Base-by-base conservation (phyloP, 805 yeast genomes). In the Isabelozyma pseudorhagii region DNA sequence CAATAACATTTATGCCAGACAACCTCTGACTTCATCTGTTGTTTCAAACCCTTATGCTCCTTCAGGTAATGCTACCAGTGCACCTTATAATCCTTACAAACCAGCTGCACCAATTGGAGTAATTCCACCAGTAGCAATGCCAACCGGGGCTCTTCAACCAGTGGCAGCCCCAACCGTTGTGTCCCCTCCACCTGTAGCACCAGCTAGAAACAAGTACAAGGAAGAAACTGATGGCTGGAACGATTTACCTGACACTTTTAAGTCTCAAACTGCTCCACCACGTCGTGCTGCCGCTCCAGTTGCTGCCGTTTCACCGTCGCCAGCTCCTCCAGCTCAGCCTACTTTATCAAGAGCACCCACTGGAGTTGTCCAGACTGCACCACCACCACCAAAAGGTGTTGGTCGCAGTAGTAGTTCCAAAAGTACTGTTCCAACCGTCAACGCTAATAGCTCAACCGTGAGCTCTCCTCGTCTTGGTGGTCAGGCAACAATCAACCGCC, bases 181-280 rank as follows among this genome's bases (percentile, higher is more conserved):
- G 29, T 61, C 66, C 8, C 50, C 59, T 8, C 55, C 55, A 17
- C 67, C 68, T 8, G 58, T 67, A 5, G 55, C 57, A 11, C 60
- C 67, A 39, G 51, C 66, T 5, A 45, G 49, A 7, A 48, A 52
- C 46, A 52, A 57, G 52, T 57, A 56, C 51, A 78, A 75, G 49
- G 67, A 66, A 47, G 81, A 81, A 41, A 79, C 79, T 38, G 88
- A 84, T 38, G 89, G 89, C 3, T 84, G 90, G 89, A 84, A 84
- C 57, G 89, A 84, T 60, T 68, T 85, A 52, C 89, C 90, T 45
- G 75, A 80, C 9, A 68, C 75, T 8, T 78, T 78, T 67, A 77
- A 77, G 47, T 59, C 64, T 2, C 66, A 66, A 52, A 61, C 71
- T 1, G 61, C 68, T 28, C 66, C 77, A 8, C 78, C 78, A 46